These are phyloP conservation scores for Phoenix roebelenii DNA, from an alignment of 176 grass and related monocot genomes.

Conservation along the genomic window DNA sequence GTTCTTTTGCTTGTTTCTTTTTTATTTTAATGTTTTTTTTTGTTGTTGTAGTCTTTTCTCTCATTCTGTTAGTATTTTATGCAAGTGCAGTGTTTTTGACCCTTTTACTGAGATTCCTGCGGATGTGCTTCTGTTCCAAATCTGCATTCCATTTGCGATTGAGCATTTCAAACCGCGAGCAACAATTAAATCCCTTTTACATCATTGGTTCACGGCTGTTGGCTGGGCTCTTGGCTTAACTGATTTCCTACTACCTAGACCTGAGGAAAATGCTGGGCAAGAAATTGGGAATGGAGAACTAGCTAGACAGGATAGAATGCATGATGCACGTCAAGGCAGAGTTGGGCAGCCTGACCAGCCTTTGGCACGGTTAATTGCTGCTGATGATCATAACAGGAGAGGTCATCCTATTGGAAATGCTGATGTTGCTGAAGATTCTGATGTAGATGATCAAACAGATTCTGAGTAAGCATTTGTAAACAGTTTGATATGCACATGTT, in stretches of 20 bases:
- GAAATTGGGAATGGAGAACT: slow-evolving; percentile 69
- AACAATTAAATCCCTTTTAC: slow-evolving; percentile 78
- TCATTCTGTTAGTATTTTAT: neutral
- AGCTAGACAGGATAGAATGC: slow-evolving; percentile 56
- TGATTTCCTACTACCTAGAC: slow-evolving; percentile 64
- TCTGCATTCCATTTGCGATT: slow-evolving; percentile 96
- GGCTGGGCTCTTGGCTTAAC: slow-evolving; percentile 88
- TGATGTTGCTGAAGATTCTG: slow-evolving; percentile 64
- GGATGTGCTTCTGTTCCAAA: slow-evolving; percentile 85
- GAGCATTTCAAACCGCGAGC: slow-evolving; percentile 93
- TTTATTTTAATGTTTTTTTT: neutral
- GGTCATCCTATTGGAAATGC: slow-evolving; percentile 44
- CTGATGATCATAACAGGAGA: slow-evolving; percentile 39
- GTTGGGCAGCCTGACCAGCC: slow-evolving; percentile 42
- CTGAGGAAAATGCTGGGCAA: slow-evolving; percentile 70
- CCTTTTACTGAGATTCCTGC: slow-evolving; percentile 94
- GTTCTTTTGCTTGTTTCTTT: neutral
- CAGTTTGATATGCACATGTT: neutral
- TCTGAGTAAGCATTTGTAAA: slow-evolving; percentile 55
- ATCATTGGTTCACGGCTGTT: slow-evolving; percentile 80
- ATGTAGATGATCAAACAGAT: slow-evolving; percentile 70
- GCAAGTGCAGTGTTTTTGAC: slow-evolving; percentile 74
- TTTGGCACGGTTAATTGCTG: slow-evolving; percentile 44
- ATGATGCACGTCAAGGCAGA: slow-evolving; percentile 39
- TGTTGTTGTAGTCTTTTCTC: neutral